A percentile compares a stretch with the other conserved stretches of the same genome.
Conservation (phyloP, 106 monocot species). For the Iris macrosiphon region DNA sequence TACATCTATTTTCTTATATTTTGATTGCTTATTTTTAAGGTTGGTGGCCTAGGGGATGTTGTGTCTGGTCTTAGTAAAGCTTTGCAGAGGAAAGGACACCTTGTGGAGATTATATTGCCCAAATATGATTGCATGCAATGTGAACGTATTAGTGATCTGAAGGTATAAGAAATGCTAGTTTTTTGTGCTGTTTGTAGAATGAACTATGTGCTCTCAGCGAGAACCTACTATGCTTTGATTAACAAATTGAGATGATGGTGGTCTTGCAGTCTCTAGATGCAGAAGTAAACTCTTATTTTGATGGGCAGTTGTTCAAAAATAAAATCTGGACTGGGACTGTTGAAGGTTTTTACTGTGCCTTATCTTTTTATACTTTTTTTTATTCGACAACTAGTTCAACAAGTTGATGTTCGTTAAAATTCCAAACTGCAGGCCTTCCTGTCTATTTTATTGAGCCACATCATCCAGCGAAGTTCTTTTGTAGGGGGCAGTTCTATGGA, state of each 20-base stretch:
- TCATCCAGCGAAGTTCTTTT: constrained; percentile 84
- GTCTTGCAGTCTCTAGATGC: constrained; percentile 58
- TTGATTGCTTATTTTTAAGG: constrained; percentile 29
- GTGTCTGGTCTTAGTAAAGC: constrained; percentile 88
- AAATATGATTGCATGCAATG: constrained; percentile 90
- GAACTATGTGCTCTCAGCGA: neutral
- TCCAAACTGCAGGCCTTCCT: constrained; percentile 63
- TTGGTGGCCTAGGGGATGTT: constrained; percentile 96
- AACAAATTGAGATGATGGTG: neutral
- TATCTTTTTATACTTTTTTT: neutral
- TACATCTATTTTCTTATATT: neutral
- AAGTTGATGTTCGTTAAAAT: constrained; percentile 5
- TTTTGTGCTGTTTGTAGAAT: neutral
- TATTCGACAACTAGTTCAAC: neutral
- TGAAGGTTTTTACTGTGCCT: constrained; percentile 44
- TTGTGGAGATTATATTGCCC: constrained; percentile 88
- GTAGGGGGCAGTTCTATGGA: constrained; percentile 73
- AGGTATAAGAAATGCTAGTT: constrained; percentile 30
- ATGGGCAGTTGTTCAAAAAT: constrained; percentile 72
- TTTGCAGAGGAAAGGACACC: constrained; percentile 75
- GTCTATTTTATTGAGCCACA: constrained; percentile 94
- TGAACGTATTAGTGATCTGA: constrained; percentile 44
- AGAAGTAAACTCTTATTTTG: constrained; percentile 66
- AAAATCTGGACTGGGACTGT: constrained; percentile 91
- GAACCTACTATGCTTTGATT: neutral